Evolutionary conservation across 345 rosid species (phyloP).

Genomic region (Rhodamnia argentea): DNA sequence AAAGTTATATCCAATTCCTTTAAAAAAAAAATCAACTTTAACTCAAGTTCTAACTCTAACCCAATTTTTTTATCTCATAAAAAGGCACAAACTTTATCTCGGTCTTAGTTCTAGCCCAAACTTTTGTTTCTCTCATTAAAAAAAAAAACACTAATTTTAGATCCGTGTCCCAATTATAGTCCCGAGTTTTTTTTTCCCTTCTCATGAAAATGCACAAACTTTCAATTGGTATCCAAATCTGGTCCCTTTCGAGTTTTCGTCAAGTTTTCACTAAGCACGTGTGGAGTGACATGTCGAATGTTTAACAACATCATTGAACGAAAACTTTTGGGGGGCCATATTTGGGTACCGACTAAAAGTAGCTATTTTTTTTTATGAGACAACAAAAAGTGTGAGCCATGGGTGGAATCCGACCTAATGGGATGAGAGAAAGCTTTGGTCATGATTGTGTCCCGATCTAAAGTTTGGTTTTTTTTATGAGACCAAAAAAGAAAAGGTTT

Average conservation of each 20-base stretch:
- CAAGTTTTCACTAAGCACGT: fast-evolving
- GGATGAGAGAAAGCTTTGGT: no score
- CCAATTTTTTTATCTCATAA: background rate
- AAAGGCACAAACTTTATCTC: background rate
- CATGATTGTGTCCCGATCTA: no score
- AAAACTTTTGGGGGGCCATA: background rate
- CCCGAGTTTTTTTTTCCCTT: fast-evolving
- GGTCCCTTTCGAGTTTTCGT: fast-evolving
- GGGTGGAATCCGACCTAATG: no score
- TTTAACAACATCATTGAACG: background rate
- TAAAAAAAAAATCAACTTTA: background rate
- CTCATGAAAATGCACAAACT: fast-evolving
- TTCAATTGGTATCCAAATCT: background rate
- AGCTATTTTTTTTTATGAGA: background rate
- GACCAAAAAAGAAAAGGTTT: no score
- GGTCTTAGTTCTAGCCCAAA: background rate
- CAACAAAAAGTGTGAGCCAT: no score
- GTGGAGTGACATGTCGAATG: background rate
- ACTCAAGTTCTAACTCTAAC: fast-evolving
- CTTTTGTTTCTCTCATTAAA: background rate
- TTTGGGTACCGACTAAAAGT: background rate
- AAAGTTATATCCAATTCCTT: background rate
- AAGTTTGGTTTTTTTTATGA: background rate
- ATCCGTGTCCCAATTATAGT: background rate
- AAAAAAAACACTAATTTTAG: background rate